These are phyloP conservation scores for Tephrocybe rancida DNA, from an alignment of 768 basidiomycete species.

Conservation along the genomic window DNA sequence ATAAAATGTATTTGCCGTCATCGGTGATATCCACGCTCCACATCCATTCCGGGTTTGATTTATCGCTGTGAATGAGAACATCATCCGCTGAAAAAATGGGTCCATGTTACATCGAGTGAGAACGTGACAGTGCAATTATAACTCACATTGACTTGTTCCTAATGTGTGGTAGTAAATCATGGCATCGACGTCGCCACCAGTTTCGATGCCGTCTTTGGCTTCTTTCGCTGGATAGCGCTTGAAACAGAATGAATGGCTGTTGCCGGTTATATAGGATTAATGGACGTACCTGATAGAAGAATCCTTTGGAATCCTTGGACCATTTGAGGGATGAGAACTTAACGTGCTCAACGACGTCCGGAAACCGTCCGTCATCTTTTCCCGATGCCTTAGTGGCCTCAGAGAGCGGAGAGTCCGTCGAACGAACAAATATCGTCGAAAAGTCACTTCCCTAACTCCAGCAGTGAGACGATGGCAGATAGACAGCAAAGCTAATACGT, in stretches of 20 bases:
- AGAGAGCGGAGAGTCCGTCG: slow-evolving; percentile 59
- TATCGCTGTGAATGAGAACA: slow-evolving; percentile 65
- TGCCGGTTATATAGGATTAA: slow-evolving; percentile 6
- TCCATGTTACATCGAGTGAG: slow-evolving; percentile 1
- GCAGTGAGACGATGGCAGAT: slow-evolving; percentile 1
- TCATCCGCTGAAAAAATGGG: slow-evolving; percentile 55
- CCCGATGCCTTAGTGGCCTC: slow-evolving; percentile 37
- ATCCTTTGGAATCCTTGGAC: slow-evolving; percentile 80
- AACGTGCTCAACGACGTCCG: slow-evolving; percentile 72
- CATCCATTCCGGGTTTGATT: slow-evolving; percentile 66
- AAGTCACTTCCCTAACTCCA: slow-evolving; percentile 69
- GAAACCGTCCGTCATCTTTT: slow-evolving; percentile 53
- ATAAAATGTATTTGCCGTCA: slow-evolving; percentile 65
- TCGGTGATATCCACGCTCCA: slow-evolving; percentile 59
- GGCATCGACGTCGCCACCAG: slow-evolving; percentile 63
- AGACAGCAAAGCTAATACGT: not conserved
- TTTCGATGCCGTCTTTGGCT: slow-evolving; percentile 57
- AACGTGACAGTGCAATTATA: not conserved
- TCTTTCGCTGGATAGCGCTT: slow-evolving; percentile 62
- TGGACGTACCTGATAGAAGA: slow-evolving; percentile 71
- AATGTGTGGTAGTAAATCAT: slow-evolving; percentile 78
- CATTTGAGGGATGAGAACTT: slow-evolving; percentile 77
- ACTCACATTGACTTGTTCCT: slow-evolving; percentile 69
- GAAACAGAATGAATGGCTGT: not conserved
- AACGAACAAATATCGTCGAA: slow-evolving; percentile 67